These are phyloP conservation scores for Saccharum hybrid DNA, from an alignment of 202 grass and related monocot species.

Conservation along the genomic window DNA sequence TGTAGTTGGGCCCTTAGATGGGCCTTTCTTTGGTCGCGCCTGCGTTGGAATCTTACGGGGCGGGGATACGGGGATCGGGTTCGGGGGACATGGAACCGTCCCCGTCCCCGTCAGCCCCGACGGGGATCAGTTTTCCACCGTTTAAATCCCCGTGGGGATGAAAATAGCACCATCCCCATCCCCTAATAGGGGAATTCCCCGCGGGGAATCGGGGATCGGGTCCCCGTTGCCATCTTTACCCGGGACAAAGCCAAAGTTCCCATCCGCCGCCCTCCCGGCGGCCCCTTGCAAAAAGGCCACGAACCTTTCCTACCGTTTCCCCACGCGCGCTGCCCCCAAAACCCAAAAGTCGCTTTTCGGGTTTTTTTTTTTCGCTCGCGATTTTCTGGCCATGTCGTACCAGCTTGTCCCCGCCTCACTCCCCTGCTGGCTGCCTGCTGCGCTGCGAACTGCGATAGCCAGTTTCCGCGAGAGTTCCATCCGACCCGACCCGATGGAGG, in stretches of 20 bases:
- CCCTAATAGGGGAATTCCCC: too few species aligned
- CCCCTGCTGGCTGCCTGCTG: neutral
- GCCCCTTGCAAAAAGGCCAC: neutral
- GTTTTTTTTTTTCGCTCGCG: neutral
- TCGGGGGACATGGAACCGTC: too few species aligned
- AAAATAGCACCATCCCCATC: too few species aligned
- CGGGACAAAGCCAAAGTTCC: constrained; percentile 4
- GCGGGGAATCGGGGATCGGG: too few species aligned
- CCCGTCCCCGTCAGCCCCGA: too few species aligned
- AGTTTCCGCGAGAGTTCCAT: neutral
- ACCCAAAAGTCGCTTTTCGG: constrained; percentile 50
- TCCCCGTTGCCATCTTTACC: too few species aligned
- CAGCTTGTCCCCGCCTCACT: constrained; percentile 46
- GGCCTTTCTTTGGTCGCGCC: too few species aligned
- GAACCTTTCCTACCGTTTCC: constrained; percentile 34
- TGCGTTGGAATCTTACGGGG: too few species aligned
- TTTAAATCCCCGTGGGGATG: too few species aligned
- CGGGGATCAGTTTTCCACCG: too few species aligned
- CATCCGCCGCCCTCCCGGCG: neutral
- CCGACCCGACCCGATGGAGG: constrained; percentile 37
- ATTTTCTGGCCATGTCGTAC: constrained; percentile 36
- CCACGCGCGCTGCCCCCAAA: constrained; percentile 25
- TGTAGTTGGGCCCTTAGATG: too few species aligned
- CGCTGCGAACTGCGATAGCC: constrained; percentile 17
- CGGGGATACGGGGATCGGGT: too few species aligned